Evolutionary conservation across 2,329 filamentous ascomycete species (phyloP), one percentile per base, ranked within the genome.

Genomic region (Corynespora cassiicola): DNA sequence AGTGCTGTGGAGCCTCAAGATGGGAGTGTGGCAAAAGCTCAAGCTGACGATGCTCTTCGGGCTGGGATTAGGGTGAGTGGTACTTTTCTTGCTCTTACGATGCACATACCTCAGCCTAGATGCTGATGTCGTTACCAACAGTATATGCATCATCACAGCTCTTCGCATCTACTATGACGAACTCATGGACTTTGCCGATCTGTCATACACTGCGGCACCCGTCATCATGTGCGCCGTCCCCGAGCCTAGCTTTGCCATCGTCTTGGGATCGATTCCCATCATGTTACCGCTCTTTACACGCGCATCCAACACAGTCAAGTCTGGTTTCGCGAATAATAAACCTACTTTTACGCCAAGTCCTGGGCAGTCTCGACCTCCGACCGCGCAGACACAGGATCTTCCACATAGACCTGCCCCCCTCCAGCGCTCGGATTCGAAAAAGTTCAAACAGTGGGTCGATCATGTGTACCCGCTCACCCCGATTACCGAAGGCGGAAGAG

Each of bases 181-280:
- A 14, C 3, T 4, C 9, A n/a, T 42, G 7, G 19, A 37, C 16
- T 38, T 38, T 34, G 12, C 21, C 11, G 39, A 42, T 24, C 20
- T 38, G 6, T 32, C 39, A 4, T 38, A 24, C 12, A 33, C 27
- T 3, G 33, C 27, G 9, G 21, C 39, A 3, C 33, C 33, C 2
- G 29, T 12, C 22, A 14, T 33, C 9, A 26, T 42, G 15, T 34
- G 20, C 33, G 18, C 33, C 6, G 34, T 42, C 4, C 22, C 24
- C 4, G 39, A 42, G 20, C 34, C 39, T 8, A 11, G 22, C 3
- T 34, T 42, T 17, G 19, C 27, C 17, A 33, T 42, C 20, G 12
- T 42, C n/a, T 26, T 29, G 4, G 39, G 34, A 15, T 42, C 27
- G 12, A 7, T 42, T 5, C 33, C 39, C 23, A 38, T 42, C 29